Base-by-base conservation (phyloP, 1,139 yeast genomes). In the Candida glucosophila region DNA sequence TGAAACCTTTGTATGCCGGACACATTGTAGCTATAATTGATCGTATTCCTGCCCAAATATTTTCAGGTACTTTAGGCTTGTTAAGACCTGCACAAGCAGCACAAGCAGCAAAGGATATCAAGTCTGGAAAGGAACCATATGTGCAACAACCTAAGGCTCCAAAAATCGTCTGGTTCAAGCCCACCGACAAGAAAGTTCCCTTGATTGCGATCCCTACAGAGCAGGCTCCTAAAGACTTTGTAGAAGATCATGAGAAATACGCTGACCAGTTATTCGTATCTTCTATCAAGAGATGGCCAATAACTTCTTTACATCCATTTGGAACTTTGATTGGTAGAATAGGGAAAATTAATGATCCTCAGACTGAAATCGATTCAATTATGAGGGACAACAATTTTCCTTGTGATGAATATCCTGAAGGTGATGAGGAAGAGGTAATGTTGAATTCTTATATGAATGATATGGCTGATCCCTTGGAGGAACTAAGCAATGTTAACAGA, bases 1-100 rank as follows among this genome's bases (percentile, higher is more conserved):
- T 77, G 39, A 88, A 83, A 51, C 98, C 98, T 6, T 65, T 90
- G 29, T 90, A 90, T 46, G 97, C 98, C 3, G 98, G 98, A 19
- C 98, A 90, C 47, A 95, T 90, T 32, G 97, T 90, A 34, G 98
- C 98, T 1, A 95, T 90, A 13, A 81, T 90, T 41, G 98, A 90
- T 50, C 79, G 98, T 51, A 86, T 90, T 33, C 95, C 97, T 1
- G 97, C 97, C 12, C 98, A 90, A 53, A 66, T 88, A 36, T 90
- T 90, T 49, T 74, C 90, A 15, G 97, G 98, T 37, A 86, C 97
- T 13, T 64, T 90, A 35, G 97, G 97, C 0, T 62, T 90, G 28
- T 69, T 90, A 37, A 76, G 98, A 52, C 98, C 98, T 5, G 90
- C 97, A 3, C 95, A 92, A 46, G 96, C 94, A 35, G 86, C 94